These are phyloP conservation scores for Triadica sebifera DNA, from an alignment of 345 rosid species.

Conservation along the genomic window DNA sequence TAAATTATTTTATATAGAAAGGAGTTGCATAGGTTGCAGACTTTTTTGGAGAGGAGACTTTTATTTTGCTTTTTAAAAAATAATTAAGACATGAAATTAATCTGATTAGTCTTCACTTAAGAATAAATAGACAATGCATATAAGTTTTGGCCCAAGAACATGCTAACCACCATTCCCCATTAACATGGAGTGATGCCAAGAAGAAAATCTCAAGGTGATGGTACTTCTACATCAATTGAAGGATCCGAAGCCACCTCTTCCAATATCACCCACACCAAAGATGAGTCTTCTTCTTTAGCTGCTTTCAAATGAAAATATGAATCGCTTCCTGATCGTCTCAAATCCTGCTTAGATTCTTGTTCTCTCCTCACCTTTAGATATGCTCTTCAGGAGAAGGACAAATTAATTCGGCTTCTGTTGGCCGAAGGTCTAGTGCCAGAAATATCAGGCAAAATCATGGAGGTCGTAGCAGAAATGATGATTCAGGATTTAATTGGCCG, in stretches of 20 bases:
- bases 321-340: background rate
- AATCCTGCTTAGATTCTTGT: background rate
- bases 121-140: too few relatives aligned
- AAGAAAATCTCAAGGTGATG: background rate
- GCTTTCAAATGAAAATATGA: background rate
- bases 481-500: background rate
- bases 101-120: too few relatives aligned
- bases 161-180: too few relatives aligned
- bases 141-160: too few relatives aligned
- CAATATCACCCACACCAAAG: too few relatives aligned
- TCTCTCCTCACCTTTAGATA: background rate
- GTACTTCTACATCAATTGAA: too few relatives aligned
- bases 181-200: background rate
- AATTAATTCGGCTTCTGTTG: conserved; percentile 4
- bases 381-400: background rate
- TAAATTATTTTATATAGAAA: too few relatives aligned
- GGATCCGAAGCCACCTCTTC: background rate
- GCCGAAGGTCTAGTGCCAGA: background rate
- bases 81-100: too few relatives aligned
- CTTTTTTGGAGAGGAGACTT: too few relatives aligned
- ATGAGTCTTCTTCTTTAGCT: background rate
- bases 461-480: background rate
- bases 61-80: too few relatives aligned
- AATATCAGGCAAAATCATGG: background rate
- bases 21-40: too few relatives aligned